These are phyloP conservation scores for Nothophytophthora sp. DNA, from an alignment of 352 stramenopile species.

Conservation along the genomic window DNA sequence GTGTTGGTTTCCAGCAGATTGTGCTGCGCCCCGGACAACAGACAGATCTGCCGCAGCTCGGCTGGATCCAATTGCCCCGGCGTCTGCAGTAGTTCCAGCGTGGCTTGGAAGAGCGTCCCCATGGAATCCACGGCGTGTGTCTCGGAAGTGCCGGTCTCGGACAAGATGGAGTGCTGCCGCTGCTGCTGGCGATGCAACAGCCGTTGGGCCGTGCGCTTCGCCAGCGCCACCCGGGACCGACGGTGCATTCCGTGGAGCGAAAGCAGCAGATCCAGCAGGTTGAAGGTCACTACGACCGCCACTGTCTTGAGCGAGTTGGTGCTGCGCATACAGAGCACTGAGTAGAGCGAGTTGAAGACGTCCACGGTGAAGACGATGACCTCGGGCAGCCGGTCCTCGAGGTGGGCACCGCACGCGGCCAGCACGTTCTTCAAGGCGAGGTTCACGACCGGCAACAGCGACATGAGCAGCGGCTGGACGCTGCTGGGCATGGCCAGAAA, in stretches of 20 bases:
- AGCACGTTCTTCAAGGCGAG: constrained; percentile 28
- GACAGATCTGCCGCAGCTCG: constrained; percentile 31
- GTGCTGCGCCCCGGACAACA: constrained; percentile 31
- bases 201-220: constrained; percentile 11
- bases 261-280: constrained; percentile 14
- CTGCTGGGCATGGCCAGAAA: constrained; percentile 9
- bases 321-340: constrained; percentile 28
- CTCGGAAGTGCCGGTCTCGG: background rate
- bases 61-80: constrained; percentile 32
- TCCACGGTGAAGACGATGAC: constrained; percentile 40
- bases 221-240: constrained; percentile 10
- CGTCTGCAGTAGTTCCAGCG: constrained; percentile 21
- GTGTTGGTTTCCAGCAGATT: constrained; percentile 20
- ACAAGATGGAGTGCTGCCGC: background rate
- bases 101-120: constrained; percentile 23
- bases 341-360: constrained; percentile 44
- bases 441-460: constrained; percentile 34
- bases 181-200: constrained; percentile 5
- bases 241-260: constrained; percentile 26
- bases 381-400: constrained; percentile 30
- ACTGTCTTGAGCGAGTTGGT: constrained; percentile 30
- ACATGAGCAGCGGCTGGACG: constrained; percentile 18
- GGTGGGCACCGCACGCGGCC: constrained; percentile 22
- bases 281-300: constrained; percentile 15
- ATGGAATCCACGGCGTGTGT: constrained; percentile 10